Percentiles rank a stretch among this genome's conserved stretches.
Conservation (phyloP, 495 filamentous ascomycete genomes). For the Barbatosphaeria neglecta region DNA sequence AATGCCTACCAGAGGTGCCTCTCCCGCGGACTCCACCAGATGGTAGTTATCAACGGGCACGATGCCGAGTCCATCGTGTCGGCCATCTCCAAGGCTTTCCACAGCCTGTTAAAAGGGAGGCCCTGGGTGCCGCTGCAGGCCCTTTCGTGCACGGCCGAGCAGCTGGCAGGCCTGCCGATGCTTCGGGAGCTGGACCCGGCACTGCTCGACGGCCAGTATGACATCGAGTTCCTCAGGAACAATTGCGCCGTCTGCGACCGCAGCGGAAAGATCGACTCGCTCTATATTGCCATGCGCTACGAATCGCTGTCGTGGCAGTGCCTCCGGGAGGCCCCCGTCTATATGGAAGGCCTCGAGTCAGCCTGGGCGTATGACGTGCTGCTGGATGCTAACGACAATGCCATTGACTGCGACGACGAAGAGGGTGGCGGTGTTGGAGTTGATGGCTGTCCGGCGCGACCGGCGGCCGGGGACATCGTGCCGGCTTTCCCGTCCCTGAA, state of each 20-base stretch:
- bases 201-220: slow-evolving; percentile 24
- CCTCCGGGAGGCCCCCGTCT: slow-evolving; percentile 29
- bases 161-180: slow-evolving; percentile 44
- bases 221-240: slow-evolving; percentile 34
- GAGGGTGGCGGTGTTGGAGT: slow-evolving; percentile 3
- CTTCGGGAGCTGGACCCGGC: slow-evolving; percentile 33
- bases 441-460: slow-evolving; percentile 13
- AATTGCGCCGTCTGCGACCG: slow-evolving; percentile 39
- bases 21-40: slow-evolving; percentile 42
- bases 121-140: slow-evolving; percentile 44
- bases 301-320: slow-evolving; percentile 37
- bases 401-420: slow-evolving; percentile 20
- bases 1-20: slow-evolving; percentile 46
- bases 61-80: slow-evolving; percentile 33
- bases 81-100: slow-evolving; percentile 37
- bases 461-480: slow-evolving; percentile 38
- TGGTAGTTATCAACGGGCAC: slow-evolving; percentile 35
- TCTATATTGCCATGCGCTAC: slow-evolving; percentile 42
- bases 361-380: slow-evolving; percentile 37
- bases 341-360: slow-evolving; percentile 36
- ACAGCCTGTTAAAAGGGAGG: slow-evolving; percentile 32
- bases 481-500: slow-evolving; percentile 30
- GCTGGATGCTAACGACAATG: slow-evolving; percentile 29
- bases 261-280: slow-evolving; percentile 38
- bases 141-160: slow-evolving; percentile 41